Base-by-base conservation (phyloP, 768 basidiomycete species). In the Botryobasidium botryosum region DNA sequence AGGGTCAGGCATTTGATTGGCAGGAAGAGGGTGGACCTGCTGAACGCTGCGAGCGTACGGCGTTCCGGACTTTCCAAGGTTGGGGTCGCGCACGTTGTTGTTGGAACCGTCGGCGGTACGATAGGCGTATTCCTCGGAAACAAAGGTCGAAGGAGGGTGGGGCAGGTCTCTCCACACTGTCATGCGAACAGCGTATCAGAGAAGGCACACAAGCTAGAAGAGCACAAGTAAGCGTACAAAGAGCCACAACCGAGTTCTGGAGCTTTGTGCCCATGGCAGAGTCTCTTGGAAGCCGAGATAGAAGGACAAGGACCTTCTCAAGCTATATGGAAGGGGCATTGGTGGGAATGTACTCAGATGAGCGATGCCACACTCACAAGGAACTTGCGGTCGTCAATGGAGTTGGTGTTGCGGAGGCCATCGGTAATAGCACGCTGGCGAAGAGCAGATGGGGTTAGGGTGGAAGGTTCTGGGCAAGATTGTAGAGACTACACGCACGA, bases 141-240 rank as follows among this genome's bases (percentile, higher is more conserved):
- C 59, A 50, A 65, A 74, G 1, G 84, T 82, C 5, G 74, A 63
- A 5, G 84, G 69, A 3, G 86, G 86, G 57, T 88, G 86, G 0
- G 74, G 60, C 13, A 92, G 69, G 58, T 90, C 87, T 50, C 79
- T 73, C 58, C 85, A 87, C 15, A 44, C n/a, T n/a, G n/a, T n/a
- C 39, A 35, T 40, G 21, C 40, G 23, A 45, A 47, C 47, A 13
- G n/a, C n/a, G 13, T 26, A 12, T 25, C 3, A 15, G 36, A 4
- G 44, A 18, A 20, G 13, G 13, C 32, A 44, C 2, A 29, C 13
- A 47, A 2, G 15, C 33, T 15, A 39, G 29, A 24, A 39, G 42
- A 17, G 45, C 38, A 28, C 41, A 39, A 12, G 40, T n/a, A n/a
- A n/a, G n/a, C n/a, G n/a, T n/a, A n/a, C n/a, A 47, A 25, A 53